These are phyloP conservation scores for Solanum aculeatissimum DNA, from an alignment of 305 asterid species.

Conservation along the genomic window DNA sequence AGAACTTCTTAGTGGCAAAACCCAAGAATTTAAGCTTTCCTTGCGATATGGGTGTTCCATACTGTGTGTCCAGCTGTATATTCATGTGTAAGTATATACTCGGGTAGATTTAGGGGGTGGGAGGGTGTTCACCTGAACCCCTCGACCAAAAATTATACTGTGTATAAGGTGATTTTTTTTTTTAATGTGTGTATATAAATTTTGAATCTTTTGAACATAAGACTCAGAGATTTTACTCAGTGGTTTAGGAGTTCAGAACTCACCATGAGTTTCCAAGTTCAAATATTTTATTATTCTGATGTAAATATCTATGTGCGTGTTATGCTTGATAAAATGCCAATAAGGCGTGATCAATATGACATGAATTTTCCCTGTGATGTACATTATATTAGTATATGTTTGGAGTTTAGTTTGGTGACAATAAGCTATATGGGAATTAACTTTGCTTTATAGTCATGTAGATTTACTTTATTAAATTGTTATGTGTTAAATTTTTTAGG, in stretches of 20 bases:
- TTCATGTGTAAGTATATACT: background rate
- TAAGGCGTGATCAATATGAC: background rate
- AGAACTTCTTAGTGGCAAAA: background rate
- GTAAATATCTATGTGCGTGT: background rate
- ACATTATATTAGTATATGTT: background rate
- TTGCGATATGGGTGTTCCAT: background rate
- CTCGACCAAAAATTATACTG: background rate
- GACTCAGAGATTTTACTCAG: background rate
- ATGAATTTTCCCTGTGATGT: background rate
- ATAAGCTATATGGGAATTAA: background rate
- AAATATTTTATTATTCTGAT: background rate
- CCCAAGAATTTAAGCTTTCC: background rate
- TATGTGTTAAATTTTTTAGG: background rate
- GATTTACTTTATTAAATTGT: background rate
- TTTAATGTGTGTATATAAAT: background rate
- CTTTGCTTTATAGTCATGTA: background rate
- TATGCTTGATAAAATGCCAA: conserved; percentile 18
- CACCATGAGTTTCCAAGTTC: background rate
- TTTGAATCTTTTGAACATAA: background rate
- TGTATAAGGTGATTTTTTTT: background rate
- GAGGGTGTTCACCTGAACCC: background rate
- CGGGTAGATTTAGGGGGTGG: background rate
- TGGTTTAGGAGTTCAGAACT: background rate
- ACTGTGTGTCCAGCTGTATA: background rate
- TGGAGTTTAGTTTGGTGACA: background rate